Percentiles rank a stretch among this genome's conserved stretches.
Evolutionary conservation across 2,329 filamentous ascomycete species (phyloP).

Genomic region (Diaporthe humulicola): DNA sequence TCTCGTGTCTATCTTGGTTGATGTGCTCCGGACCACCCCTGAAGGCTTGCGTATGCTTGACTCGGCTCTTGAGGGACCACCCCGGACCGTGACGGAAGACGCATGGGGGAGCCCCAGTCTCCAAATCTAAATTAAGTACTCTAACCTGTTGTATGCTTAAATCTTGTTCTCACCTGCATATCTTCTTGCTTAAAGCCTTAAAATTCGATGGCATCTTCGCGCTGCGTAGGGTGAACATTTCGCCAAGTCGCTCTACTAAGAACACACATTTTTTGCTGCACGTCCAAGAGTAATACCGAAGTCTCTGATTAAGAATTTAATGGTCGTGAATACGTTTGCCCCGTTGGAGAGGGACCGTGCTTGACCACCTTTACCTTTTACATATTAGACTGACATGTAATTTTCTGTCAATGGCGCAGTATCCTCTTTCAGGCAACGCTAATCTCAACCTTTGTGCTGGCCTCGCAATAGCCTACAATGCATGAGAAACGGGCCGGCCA

Average conservation of each 20-base stretch:
- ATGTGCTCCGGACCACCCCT: constrained; percentile 20
- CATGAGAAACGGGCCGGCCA: not conserved
- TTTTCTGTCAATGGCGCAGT: not conserved
- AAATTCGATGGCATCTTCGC: not conserved
- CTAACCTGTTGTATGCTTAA: constrained; percentile 10
- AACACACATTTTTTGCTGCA: not conserved
- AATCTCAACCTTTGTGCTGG: too few species aligned
- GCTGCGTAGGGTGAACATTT: not conserved
- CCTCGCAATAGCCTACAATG: not conserved
- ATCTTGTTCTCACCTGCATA: not conserved
- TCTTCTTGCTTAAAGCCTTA: not conserved
- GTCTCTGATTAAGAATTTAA: too few species aligned
- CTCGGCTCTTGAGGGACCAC: not conserved
- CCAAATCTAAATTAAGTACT: not conserved
- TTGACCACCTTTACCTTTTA: not conserved
- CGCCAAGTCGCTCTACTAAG: not conserved
- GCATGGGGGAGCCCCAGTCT: not conserved
- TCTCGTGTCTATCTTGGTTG: constrained; percentile 17
- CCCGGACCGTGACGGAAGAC: constrained; percentile 6
- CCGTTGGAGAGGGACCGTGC: not conserved
- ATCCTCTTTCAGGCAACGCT: not conserved
- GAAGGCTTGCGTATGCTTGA: constrained; percentile 20
- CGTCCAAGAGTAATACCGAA: not conserved
- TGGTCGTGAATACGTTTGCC: not conserved
- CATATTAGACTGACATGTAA: too few species aligned